Base-by-base conservation (phyloP, 2,329 filamentous ascomycete species). In the Talaromyces rugulosus region DNA sequence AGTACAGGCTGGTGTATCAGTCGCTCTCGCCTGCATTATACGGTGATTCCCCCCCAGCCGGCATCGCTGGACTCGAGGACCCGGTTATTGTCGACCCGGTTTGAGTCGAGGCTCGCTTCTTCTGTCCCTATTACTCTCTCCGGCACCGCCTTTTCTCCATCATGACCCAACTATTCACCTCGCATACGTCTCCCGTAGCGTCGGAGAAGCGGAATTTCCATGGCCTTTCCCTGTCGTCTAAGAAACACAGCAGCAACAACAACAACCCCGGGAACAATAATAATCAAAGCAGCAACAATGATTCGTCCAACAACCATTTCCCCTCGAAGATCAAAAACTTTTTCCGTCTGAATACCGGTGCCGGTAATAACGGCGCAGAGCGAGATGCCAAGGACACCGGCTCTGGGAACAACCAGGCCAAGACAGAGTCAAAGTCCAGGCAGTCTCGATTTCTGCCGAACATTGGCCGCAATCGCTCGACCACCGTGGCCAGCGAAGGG, bases 401-500 rank as follows among this genome's bases (percentile, higher is more conserved):
- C 40, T 75, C 80, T 60, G 79, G 75, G 68, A 72, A 76, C 33
- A 72, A 75, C 7, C 78, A 77, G 3, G 75, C 79, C 66, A 87
- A 86, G 74, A 77, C 83, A 64, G 86, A 89, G 69, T 78, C 77
- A 69, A 91, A 90, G 75, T 84, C 83, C 67, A 87, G 92, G 70
- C 91, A 96, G 75, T 95, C 90, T 67, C 87, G 91, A 71, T 96
- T 96, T 80, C 90, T 96, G 71, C 91, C 89, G 64, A 89, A 90
- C 69, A 91, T 96, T 72, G 89, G 89, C 72, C 89, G 94, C 69
- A 92, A 94, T 74, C 88, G 94, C 70, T 96, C 92, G 40, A 89
- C 90, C 63, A 98, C 94, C 30, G 91, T 96, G 61, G 91, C 91
- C 68, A 96, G 92, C 78, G 94, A 97, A 78, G 93, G 93, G 69